Percentiles rank a stretch among this genome's conserved stretches.
These are phyloP conservation scores for Monosporascus sp. DNA, from an alignment of 2,329 filamentous ascomycete genomes.

Conservation along the genomic window DNA sequence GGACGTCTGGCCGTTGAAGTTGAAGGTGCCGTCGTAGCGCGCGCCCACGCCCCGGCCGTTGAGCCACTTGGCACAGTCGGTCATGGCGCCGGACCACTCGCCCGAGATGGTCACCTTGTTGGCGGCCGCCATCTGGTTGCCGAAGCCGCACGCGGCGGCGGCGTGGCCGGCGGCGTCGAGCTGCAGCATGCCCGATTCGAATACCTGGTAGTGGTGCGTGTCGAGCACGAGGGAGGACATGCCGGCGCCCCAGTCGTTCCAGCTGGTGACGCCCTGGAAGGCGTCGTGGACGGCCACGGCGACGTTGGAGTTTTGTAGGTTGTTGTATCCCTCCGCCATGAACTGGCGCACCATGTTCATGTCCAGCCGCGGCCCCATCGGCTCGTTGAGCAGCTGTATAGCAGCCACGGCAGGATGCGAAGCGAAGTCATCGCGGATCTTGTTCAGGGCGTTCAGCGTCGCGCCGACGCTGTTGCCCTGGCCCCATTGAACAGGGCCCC, in stretches of 20 bases:
- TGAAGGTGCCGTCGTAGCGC: constrained; percentile 66
- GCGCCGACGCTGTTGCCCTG: constrained; percentile 16
- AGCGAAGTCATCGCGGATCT: constrained; percentile 41
- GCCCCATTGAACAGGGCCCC: constrained; percentile 28
- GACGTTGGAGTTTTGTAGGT: constrained; percentile 48
- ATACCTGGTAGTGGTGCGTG: constrained; percentile 75
- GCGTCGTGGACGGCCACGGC: constrained; percentile 65
- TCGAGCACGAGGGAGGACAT: constrained; percentile 61
- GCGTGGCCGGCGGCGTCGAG: constrained; percentile 63
- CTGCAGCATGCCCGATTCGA: constrained; percentile 62
- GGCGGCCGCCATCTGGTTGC: constrained; percentile 54
- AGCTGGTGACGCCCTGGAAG: constrained; percentile 65
- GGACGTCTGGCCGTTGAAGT: constrained; percentile 22
- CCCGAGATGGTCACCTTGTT: constrained; percentile 72
- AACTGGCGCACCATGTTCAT: constrained; percentile 41
- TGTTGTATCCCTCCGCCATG: constrained; percentile 28
- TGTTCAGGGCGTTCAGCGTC: constrained; percentile 45
- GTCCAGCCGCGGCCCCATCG: constrained; percentile 52
- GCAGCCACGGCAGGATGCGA: constrained; percentile 50
- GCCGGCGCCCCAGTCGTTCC: constrained; percentile 60
- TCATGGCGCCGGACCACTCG: constrained; percentile 75
- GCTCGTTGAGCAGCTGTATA: constrained; percentile 65
- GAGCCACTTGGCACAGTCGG: constrained; percentile 51
- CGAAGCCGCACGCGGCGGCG: constrained; percentile 62
- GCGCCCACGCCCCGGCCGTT: constrained; percentile 67